Conservation (phyloP, 1,139 yeast genomes). For the Ogataea hybrid region DNA sequence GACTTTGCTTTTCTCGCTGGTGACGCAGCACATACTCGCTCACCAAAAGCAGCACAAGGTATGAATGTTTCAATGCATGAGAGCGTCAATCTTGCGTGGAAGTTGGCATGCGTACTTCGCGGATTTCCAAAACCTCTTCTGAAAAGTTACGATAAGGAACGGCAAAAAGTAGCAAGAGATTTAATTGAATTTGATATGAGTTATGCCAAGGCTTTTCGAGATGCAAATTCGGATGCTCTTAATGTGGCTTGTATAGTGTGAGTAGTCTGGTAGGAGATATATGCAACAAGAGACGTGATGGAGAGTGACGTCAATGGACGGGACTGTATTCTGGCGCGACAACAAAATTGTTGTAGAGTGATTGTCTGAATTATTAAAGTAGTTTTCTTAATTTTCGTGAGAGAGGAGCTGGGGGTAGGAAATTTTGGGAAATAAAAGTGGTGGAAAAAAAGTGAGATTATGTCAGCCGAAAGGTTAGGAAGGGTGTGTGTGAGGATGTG, state of each 20-base stretch:
- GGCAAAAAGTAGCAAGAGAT: constrained; percentile 36
- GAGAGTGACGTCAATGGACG: background rate
- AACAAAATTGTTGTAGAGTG: background rate
- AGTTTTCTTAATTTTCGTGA: background rate
- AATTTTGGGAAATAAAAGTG: background rate
- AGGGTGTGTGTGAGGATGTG: background rate
- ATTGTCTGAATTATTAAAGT: background rate
- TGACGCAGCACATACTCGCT: constrained; percentile 41
- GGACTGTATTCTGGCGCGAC: background rate
- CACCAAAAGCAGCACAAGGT: constrained; percentile 43
- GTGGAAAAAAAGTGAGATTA: background rate
- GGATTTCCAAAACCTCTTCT: constrained; percentile 31
- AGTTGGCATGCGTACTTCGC: constrained; percentile 35
- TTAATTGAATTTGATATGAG: constrained; percentile 32
- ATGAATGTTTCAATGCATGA: constrained; percentile 39
- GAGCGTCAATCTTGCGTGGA: constrained; percentile 39
- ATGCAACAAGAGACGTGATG: background rate
- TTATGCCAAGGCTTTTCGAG: constrained; percentile 28
- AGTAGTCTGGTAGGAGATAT: background rate
- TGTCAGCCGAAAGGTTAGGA: background rate
- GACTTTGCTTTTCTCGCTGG: constrained; percentile 37
- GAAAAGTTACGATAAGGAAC: constrained; percentile 35
- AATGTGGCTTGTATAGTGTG: background rate
- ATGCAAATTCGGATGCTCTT: constrained; percentile 13
- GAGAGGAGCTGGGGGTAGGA: background rate